Evolutionary conservation across 331 rosid species (phyloP), one percentile per base, ranked within the genome.

Genomic region (Arachis monticola): DNA sequence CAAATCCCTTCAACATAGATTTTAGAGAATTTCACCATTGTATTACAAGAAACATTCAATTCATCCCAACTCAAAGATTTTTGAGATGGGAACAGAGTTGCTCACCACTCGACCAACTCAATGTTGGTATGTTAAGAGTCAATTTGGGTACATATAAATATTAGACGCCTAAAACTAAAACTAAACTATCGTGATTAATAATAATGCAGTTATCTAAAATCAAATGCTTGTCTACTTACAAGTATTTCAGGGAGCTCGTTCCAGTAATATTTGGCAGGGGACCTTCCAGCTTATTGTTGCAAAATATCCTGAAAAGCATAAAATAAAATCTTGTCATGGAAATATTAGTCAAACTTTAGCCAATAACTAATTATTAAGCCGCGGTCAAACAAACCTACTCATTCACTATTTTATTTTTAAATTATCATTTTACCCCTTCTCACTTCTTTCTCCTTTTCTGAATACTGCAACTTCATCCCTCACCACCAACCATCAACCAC

Each of bases 221-320:
- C 10, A 13, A 8, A 77, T 38, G 10, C 53, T 56, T 80, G 47
- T 69, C 32, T 57, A 77, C 86, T 79, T 78, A 87, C 94, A 87
- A 51, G 74, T 66, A 85, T 0, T 0, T 4, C 44, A 89, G 88
- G 3, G 2, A 5, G 60, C 3, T 77, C 85, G 83, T 77, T 78
- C 82, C 76, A 52, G 70, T 72, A 8, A 89, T 84, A 76, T 83
- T 65, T 35, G 89, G 91, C 13, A 83, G 0, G 5, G 74, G 35
- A 14, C 90, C 91, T 5, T 9, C 47, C 61, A 89, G 77, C 74
- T 55, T 52, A 51, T 89, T 89, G 76, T 89, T 81, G 73, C 84
- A 79, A 82, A 87, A 72, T 68, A 30, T 22, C 84, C 94, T 89
- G 75, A 67, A 70, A 58, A 74, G 47, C 83, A 45, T 17, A n/a